Conservation (phyloP, 1,284 basidiomycete genomes). For the Rhodotorula sp. region DNA sequence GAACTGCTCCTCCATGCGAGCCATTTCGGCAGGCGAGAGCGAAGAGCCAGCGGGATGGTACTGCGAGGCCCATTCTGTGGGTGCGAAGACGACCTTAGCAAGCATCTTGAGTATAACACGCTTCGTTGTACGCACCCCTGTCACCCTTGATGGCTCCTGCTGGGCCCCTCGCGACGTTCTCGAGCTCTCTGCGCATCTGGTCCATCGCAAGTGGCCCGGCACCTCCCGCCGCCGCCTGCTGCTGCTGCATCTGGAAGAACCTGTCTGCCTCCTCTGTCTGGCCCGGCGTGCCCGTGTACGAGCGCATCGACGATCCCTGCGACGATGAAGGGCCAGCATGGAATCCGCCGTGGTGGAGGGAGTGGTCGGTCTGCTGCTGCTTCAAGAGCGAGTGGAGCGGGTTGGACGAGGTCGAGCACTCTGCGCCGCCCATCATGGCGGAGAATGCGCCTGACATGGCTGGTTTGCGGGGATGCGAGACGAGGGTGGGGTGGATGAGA, state of each 20-base stretch:
- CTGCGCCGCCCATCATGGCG: constrained; percentile 78
- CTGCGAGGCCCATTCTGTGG: constrained; percentile 37
- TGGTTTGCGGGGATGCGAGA: constrained; percentile 41
- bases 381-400: constrained; percentile 88
- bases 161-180: constrained; percentile 13
- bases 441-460: constrained; percentile 43
- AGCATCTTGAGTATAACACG: too few species aligned
- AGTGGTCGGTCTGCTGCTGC: constrained; percentile 84
- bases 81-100: neutral
- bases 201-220: constrained; percentile 25
- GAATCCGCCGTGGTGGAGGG: constrained; percentile 58
- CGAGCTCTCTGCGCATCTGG: constrained; percentile 34
- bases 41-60: constrained; percentile 22
- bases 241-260: constrained; percentile 30
- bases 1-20: constrained; percentile 38
- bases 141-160: constrained; percentile 18
- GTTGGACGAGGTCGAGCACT: constrained; percentile 80
- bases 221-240: neutral
- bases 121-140: constrained; percentile 10
- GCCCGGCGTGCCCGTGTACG: neutral
- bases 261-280: constrained; percentile 31
- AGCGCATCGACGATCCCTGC: constrained; percentile 9
- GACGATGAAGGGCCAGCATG: neutral
- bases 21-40: constrained; percentile 29
- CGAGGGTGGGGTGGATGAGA: neutral